Conservation (phyloP, 2,329 filamentous ascomycete species). For the Fusarium graminum region DNA sequence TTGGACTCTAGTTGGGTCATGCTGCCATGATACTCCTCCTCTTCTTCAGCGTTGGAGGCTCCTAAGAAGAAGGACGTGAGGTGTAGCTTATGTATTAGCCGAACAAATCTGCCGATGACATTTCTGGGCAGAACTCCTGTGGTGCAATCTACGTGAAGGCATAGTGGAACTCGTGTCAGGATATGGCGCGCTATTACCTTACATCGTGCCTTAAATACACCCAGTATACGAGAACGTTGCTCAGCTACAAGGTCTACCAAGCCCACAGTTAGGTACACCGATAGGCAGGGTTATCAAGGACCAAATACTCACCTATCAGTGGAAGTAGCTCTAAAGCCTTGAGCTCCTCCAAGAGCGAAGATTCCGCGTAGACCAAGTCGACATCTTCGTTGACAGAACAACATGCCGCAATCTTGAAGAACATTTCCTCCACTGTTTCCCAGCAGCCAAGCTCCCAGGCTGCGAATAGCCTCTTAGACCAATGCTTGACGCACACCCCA, state of each 20-base stretch:
- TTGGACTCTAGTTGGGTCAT: not conserved
- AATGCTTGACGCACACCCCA: not conserved
- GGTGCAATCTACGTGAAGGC: not conserved
- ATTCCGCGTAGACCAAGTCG: not conserved
- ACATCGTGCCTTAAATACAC: not conserved
- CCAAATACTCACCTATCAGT: conserved; percentile 9
- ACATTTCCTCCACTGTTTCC: not conserved
- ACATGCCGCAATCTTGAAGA: not conserved
- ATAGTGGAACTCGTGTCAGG: not conserved
- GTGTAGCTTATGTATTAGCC: not conserved
- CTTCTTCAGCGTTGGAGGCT: not conserved
- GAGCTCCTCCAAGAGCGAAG: not conserved
- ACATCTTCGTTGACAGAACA: not conserved
- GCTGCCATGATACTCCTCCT: not conserved
- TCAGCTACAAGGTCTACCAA: not conserved
- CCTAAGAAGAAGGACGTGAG: not conserved
- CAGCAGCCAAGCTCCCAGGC: conserved; percentile 13
- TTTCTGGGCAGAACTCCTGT: not conserved
- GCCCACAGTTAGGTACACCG: not conserved
- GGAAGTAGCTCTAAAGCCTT: conserved; percentile 1
- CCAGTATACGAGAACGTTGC: not conserved
- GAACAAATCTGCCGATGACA: not conserved
- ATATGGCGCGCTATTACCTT: not conserved
- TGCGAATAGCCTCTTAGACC: conserved; percentile 3
- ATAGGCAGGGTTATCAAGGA: too few species aligned